Percentiles rank a stretch among this genome's conserved stretches.
Conservation (phyloP, 2,329 filamentous ascomycete genomes). For the Clonostachys solani region DNA sequence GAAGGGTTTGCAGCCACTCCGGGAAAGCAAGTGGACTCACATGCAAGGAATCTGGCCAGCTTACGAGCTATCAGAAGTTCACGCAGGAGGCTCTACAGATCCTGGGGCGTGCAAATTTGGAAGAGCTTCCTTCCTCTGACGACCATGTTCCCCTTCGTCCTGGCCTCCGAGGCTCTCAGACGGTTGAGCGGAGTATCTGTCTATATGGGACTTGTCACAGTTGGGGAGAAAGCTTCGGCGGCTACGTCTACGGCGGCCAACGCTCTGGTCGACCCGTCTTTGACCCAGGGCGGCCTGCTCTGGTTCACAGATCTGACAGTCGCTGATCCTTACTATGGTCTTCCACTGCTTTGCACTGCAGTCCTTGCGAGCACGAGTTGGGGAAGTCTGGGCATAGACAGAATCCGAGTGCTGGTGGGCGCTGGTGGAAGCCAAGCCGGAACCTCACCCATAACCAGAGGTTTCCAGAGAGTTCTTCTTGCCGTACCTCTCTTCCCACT, state of each 20-base stretch:
- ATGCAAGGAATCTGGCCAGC: background rate
- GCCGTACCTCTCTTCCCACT: constrained; percentile 25
- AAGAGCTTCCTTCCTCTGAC: constrained; percentile 32
- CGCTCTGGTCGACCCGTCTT: constrained; percentile 25
- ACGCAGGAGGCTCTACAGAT: constrained; percentile 18
- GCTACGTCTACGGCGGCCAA: constrained; percentile 10
- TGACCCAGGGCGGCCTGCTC: constrained; percentile 45
- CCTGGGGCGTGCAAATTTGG: constrained; percentile 41
- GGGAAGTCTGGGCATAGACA: constrained; percentile 18
- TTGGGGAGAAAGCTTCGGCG: constrained; percentile 12
- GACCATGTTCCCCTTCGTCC: constrained; percentile 41
- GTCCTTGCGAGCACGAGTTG: constrained; percentile 20
- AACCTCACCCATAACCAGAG: constrained; percentile 6
- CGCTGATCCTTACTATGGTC: constrained; percentile 43
- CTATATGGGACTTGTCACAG: constrained; percentile 15
- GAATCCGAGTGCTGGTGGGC: constrained; percentile 16
- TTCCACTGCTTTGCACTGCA: constrained; percentile 32
- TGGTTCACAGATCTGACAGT: constrained; percentile 52
- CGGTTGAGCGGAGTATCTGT: constrained; percentile 31
- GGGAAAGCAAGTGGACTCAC: background rate
- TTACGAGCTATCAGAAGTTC: background rate
- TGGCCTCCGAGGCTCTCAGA: constrained; percentile 44
- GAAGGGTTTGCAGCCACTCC: background rate
- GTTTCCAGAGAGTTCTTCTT: constrained; percentile 21
- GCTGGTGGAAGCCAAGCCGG: constrained; percentile 8